These are phyloP conservation scores for Pichia sp. DNA, from an alignment of 1,139 yeast genomes.

Conservation along the genomic window DNA sequence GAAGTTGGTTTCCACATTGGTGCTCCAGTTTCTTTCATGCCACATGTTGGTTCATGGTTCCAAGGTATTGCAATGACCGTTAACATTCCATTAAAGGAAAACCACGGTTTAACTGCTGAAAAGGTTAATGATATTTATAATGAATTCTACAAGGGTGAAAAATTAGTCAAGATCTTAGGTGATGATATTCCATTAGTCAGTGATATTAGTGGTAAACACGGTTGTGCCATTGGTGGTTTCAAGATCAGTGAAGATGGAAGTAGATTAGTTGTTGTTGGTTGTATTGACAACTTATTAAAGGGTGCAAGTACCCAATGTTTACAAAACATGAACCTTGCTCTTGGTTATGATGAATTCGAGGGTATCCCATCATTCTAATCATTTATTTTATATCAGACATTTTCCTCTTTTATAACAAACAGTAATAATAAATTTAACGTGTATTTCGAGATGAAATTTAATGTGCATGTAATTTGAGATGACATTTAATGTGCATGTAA, in stretches of 20 bases:
- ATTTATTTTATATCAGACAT: too few species aligned
- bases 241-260: slow-evolving; percentile 87
- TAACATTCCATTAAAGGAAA: slow-evolving; percentile 77
- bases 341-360: slow-evolving; percentile 90
- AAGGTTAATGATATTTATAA: slow-evolving; percentile 85
- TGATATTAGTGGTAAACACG: slow-evolving; percentile 92
- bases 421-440: too few species aligned
- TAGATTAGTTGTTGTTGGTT: slow-evolving; percentile 91
- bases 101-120: slow-evolving; percentile 60
- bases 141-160: slow-evolving; percentile 86
- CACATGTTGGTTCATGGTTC: slow-evolving; percentile 99
- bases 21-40: slow-evolving; percentile 79
- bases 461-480: too few species aligned
- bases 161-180: slow-evolving; percentile 78
- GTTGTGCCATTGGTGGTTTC: slow-evolving; percentile 93
- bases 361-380: slow-evolving; percentile 68
- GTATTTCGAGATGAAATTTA: too few species aligned
- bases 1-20: slow-evolving; percentile 87
- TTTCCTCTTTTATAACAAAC: too few species aligned
- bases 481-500: too few species aligned
- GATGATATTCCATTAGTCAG: slow-evolving; percentile 92
- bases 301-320: slow-evolving; percentile 99
- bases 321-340: slow-evolving; percentile 88
- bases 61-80: slow-evolving; percentile 96
- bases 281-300: slow-evolving; percentile 91